Evolutionary conservation across 305 asterid species (phyloP).

Genomic region (Rubia balearica): DNA sequence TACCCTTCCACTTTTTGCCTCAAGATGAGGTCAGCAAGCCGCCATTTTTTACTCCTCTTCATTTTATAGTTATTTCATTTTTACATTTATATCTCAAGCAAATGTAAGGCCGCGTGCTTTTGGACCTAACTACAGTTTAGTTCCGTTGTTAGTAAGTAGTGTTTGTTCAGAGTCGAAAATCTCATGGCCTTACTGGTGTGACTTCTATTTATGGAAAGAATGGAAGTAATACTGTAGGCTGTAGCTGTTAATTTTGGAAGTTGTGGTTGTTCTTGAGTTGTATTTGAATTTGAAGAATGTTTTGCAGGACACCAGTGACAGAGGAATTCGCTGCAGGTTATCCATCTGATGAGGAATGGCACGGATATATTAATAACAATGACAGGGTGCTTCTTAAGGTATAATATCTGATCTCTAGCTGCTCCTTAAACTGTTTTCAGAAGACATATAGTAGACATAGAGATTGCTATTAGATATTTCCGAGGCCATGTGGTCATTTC

Average conservation of each 20-base stretch:
- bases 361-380: constrained; percentile 65
- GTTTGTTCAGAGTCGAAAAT: no score
- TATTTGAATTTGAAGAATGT: constrained; percentile 16
- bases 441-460: not conserved
- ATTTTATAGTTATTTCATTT: not conserved
- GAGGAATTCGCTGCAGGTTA: constrained; percentile 53
- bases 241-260: not conserved
- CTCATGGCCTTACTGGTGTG: no score
- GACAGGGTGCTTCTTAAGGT: constrained; percentile 95
- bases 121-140: not conserved
- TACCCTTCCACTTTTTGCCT: constrained; percentile 76
- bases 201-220: not conserved
- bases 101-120: not conserved
- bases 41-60: not conserved
- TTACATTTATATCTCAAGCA: not conserved
- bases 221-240: not conserved
- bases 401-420: constrained; percentile 11
- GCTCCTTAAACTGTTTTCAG: not conserved
- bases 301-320: constrained; percentile 60
- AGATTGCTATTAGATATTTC: not conserved
- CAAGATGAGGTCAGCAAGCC: constrained; percentile 46
- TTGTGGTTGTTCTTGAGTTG: not conserved
- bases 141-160: not conserved
- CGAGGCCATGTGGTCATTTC: not conserved
- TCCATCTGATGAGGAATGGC: constrained; percentile 82